Base-by-base conservation (phyloP, 2,329 filamentous ascomycete species). In the Leptographium radiaticola region DNA sequence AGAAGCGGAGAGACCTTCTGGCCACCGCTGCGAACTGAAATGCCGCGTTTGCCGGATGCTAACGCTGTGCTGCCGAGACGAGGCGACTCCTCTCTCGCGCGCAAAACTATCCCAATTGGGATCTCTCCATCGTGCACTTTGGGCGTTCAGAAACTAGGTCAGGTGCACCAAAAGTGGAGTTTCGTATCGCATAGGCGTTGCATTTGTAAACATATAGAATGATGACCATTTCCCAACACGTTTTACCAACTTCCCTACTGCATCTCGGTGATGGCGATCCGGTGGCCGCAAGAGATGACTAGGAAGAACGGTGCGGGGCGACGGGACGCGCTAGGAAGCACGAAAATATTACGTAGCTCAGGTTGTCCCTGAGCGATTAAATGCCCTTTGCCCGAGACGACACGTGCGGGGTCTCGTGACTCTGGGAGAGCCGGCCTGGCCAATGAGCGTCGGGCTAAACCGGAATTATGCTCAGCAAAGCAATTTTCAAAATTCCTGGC, bases 1-100 rank as follows among this genome's bases (percentile, higher is more conserved):
- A 83, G 66, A 79, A 84, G 66, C 79, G 89, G 63, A 79, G 87
- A 67, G 77, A 74, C 56, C 59, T 71, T 5, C 58, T 64, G 7
- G 55, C 60, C 52, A 55, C 25, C 25, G 25, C 25, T 25, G 25
- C 25, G 3, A 25, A 25, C 25, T 25, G 25, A 25, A 25, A 2
- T 25, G 25, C 25, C 25, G 25, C 25, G 25, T 25, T 25, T 25
- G 25, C 5, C 25, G 25, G 25, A 25, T 25, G 25, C 25, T 25
- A 25, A 25, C 25, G 25, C 25, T 5, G 25, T 25, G 25, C 25
- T 44, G 10, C 13, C 42, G 42, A 30, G 20, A 13, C 25, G 42
- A 25, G n/a, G 4, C 18, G 18, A 11, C 18, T 25, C 42, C 12
- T 18, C n/a, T 20, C 10, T 25, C 42, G 11, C 20, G 7, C 18